Conservation (phyloP, 805 yeast genomes). For the Metschnikowia gelsemii region DNA sequence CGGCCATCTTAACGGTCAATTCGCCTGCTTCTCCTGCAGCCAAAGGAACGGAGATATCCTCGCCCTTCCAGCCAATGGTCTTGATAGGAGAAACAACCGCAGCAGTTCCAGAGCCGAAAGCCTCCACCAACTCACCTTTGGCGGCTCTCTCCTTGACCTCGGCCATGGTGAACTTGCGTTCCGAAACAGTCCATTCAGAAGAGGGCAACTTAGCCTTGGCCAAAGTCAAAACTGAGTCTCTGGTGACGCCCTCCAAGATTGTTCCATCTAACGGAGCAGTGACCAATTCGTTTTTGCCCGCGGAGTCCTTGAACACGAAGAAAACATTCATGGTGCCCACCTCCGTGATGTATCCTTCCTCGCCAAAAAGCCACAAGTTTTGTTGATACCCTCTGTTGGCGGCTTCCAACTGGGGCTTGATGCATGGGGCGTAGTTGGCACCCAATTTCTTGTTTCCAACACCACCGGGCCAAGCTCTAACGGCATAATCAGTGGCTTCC, state of each 20-base stretch:
- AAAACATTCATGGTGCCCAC: constrained; percentile 98
- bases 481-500: constrained; percentile 94
- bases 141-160: constrained; percentile 78
- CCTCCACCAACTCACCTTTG: constrained; percentile 85
- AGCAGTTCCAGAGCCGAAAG: constrained; percentile 97
- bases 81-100: constrained; percentile 94
- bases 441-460: constrained; percentile 95
- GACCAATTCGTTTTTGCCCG: constrained; percentile 86
- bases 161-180: constrained; percentile 76
- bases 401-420: constrained; percentile 86
- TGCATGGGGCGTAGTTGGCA: constrained; percentile 96
- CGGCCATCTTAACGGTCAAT: constrained; percentile 71
- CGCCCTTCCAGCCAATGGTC: constrained; percentile 77
- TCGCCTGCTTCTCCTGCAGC: constrained; percentile 80
- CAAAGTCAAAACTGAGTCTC: constrained; percentile 79
- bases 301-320: constrained; percentile 75
- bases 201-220: constrained; percentile 74
- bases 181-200: constrained; percentile 77
- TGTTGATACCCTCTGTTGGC: constrained; percentile 92
- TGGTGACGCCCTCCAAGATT: constrained; percentile 93
- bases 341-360: constrained; percentile 83
- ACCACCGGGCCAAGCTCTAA: constrained; percentile 99
- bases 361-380: constrained; percentile 94
- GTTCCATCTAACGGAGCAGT: constrained; percentile 98
- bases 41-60: constrained; percentile 74